Conservation (phyloP, 2,329 filamentous ascomycete species). For the Ophiostoma piceae region DNA sequence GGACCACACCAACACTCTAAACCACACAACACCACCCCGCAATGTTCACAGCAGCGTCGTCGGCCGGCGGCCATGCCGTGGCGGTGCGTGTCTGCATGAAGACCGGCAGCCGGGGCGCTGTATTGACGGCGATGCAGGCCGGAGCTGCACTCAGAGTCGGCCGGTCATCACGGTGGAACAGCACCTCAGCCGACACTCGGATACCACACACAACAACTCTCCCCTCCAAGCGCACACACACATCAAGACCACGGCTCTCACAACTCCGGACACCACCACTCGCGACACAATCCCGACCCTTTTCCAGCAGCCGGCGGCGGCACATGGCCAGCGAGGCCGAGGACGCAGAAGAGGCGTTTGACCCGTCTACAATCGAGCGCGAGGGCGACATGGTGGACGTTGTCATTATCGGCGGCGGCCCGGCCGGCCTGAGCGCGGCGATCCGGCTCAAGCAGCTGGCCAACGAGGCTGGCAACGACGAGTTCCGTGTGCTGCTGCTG, state of each 20-base stretch:
- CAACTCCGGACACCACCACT: background rate
- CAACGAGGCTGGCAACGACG: conserved; percentile 89
- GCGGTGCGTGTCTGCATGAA: conserved; percentile 21
- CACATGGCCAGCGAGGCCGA: conserved; percentile 29
- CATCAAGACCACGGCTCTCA: conserved; percentile 2
- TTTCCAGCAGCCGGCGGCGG: conserved; percentile 30
- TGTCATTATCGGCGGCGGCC: conserved; percentile 94
- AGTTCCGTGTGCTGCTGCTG: conserved; percentile 85
- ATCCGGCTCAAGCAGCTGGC: conserved; percentile 94
- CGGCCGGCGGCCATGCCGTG: conserved; percentile 22
- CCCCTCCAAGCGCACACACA: background rate
- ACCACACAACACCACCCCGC: conserved; percentile 1
- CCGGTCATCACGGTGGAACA: conserved; percentile 20
- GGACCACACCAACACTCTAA: background rate
- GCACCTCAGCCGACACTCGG: conserved; percentile 6
- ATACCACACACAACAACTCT: background rate
- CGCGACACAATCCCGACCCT: conserved; percentile 24
- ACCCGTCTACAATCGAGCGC: conserved; percentile 66
- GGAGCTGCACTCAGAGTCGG: background rate
- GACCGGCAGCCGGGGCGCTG: conserved; percentile 16
- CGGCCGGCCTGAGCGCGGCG: conserved; percentile 84
- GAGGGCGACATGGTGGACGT: conserved; percentile 94
- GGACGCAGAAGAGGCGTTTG: conserved; percentile 51
- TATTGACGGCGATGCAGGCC: conserved; percentile 14
- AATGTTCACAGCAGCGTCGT: conserved; percentile 20